These are phyloP conservation scores for Candida adriatica DNA, from an alignment of 805 yeast species.

Conservation along the genomic window DNA sequence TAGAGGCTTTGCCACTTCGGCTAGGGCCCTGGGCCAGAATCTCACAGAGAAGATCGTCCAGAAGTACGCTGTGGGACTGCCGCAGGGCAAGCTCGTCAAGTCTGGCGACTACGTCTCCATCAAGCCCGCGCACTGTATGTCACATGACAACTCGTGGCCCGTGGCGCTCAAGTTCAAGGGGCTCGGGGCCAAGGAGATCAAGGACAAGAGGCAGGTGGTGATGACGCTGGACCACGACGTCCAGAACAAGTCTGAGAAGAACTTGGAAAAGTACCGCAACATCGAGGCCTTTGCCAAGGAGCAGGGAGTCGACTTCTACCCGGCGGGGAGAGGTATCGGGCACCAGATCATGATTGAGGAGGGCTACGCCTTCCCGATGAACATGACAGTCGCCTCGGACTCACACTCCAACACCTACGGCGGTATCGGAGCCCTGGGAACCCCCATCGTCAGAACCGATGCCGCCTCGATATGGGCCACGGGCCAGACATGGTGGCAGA, in stretches of 20 bases:
- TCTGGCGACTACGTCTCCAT: conserved; percentile 95
- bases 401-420: conserved; percentile 98
- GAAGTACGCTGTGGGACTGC: conserved; percentile 79
- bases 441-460: conserved; percentile 97
- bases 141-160: conserved; percentile 99
- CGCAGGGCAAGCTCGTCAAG: conserved; percentile 67
- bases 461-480: conserved; percentile 99
- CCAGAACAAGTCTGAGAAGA: conserved; percentile 86
- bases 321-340: conserved; percentile 99
- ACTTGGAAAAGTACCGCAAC: conserved; percentile 78
- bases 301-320: conserved; percentile 94
- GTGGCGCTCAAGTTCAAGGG: conserved; percentile 96
- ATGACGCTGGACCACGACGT: conserved; percentile 98
- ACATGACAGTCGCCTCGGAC: conserved; percentile 92
- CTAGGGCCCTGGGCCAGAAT: conserved; percentile 47
- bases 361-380: conserved; percentile 95
- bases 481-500: conserved; percentile 99
- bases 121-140: conserved; percentile 96
- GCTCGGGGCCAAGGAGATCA: conserved; percentile 78
- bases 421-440: conserved; percentile 92
- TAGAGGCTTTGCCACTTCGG: conserved; percentile 20
- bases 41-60: conserved; percentile 95
- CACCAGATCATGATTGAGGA: conserved; percentile 99
- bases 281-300: conserved; percentile 84
- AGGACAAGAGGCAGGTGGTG: conserved; percentile 86